A percentile compares a stretch with the other conserved stretches of the same genome.
Conservation (phyloP, 306 rosid species). For the Urtica urens region DNA sequence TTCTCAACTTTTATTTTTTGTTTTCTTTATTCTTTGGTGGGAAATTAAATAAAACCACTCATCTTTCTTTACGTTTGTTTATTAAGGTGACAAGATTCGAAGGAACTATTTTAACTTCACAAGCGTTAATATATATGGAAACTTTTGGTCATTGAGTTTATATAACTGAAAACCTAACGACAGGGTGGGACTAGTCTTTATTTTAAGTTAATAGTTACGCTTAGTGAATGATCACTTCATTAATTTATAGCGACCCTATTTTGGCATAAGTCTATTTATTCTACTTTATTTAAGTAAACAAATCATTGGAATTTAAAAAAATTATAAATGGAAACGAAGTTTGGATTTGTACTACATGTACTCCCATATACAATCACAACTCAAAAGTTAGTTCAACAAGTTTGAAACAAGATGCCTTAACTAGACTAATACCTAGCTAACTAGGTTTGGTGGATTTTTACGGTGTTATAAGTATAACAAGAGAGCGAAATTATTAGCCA, state of each 20-base stretch:
- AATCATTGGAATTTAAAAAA: background rate
- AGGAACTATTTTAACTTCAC: too few relatives aligned
- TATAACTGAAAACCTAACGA: too few relatives aligned
- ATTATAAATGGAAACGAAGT: background rate
- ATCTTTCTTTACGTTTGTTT: background rate
- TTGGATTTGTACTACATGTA: background rate
- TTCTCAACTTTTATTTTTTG: background rate
- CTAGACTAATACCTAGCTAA: background rate
- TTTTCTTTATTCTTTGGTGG: background rate
- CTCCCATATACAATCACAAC: background rate
- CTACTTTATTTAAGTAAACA: background rate
- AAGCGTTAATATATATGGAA: too few relatives aligned
- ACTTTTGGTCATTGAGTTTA: too few relatives aligned
- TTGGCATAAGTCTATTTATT: background rate
- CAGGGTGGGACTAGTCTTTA: too few relatives aligned
- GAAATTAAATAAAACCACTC: background rate
- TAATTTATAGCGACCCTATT: background rate
- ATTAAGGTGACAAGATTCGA: too few relatives aligned
- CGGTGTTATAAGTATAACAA: background rate
- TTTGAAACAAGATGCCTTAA: background rate
- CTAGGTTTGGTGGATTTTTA: background rate
- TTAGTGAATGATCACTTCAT: too few relatives aligned
- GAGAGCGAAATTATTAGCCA: background rate
- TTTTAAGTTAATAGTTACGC: too few relatives aligned
- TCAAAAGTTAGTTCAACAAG: slow-evolving; percentile 8